Conservation (phyloP, 208 protist genomes). For the Leishmania tarentolae region DNA sequence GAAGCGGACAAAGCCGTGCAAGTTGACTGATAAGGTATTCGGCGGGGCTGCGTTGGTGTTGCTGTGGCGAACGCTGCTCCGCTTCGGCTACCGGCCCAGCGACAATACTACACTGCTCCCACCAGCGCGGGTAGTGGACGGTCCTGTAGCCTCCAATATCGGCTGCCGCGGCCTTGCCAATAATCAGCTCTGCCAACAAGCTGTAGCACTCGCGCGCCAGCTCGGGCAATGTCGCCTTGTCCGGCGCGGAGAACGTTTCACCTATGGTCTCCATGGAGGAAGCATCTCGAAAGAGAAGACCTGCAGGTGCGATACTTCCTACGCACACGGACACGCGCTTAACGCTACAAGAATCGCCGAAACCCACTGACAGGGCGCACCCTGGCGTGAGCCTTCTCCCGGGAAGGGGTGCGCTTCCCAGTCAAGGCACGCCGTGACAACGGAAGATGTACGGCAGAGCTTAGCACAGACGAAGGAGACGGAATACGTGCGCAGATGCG, state of each 20-base stretch:
- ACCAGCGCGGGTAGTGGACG: not conserved
- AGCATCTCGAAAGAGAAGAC: not conserved
- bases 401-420: not conserved
- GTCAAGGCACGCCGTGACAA: not conserved
- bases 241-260: not conserved
- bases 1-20: constrained; percentile 4
- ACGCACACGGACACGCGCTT: not conserved
- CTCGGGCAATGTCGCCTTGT: constrained; percentile 4
- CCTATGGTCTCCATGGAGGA: not conserved
- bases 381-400: not conserved
- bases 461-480: not conserved
- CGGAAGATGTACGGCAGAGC: not conserved
- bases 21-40: not conserved
- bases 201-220: constrained; percentile 24
- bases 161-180: constrained; percentile 26
- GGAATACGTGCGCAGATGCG: not conserved
- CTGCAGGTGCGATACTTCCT: not conserved
- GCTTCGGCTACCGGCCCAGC: not conserved
- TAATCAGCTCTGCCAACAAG: constrained; percentile 22
- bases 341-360: not conserved
- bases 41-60: not conserved
- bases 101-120: not conserved
- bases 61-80: not conserved
- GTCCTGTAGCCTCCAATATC: constrained; percentile 21
- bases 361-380: not conserved